Evolutionary conservation across 768 basidiomycete species (phyloP).

Genomic region (Rhodosporidiobolus sp.): DNA sequence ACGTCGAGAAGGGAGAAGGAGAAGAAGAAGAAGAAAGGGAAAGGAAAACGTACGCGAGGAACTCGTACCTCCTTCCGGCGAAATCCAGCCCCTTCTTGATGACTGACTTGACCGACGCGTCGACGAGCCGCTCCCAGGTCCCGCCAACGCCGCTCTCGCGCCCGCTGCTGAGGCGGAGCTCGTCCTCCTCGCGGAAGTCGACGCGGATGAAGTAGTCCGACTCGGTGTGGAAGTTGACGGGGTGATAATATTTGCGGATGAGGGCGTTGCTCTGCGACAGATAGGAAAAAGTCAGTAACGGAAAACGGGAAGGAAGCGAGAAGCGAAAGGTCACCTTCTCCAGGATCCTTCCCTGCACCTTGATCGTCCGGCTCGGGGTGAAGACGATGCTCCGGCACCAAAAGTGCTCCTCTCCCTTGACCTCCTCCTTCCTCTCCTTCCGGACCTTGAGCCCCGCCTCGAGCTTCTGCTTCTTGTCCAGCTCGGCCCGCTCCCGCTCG

Average conservation of each 20-base stretch:
- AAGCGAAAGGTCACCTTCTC: too few relatives aligned
- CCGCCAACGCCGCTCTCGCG: neutral
- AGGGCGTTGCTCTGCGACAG: constrained; percentile 12
- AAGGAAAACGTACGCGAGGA: constrained; percentile 18
- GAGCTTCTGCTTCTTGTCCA: neutral
- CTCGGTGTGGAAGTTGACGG: neutral
- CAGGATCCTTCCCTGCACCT: constrained; percentile 1
- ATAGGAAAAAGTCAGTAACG: neutral
- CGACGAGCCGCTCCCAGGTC: neutral
- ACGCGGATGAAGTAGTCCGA: constrained; percentile 23
- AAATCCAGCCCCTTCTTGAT: constrained; percentile 8
- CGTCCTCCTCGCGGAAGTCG: constrained; percentile 31
- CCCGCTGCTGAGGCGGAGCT: neutral
- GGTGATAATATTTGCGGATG: constrained; percentile 15
- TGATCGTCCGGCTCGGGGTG: constrained; percentile 19
- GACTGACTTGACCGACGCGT: neutral
- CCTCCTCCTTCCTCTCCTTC: neutral
- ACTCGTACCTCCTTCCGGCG: constrained; percentile 16
- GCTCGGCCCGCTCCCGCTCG: neutral
- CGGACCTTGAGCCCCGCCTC: neutral
- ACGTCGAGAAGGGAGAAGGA: neutral
- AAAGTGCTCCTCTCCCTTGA: neutral
- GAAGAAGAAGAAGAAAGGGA: neutral
- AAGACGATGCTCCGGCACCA: constrained; percentile 8
- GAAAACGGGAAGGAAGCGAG: too few relatives aligned